Conservation (phyloP, 2,329 filamentous ascomycete genomes). For the Ampelomyces quisqualis region DNA sequence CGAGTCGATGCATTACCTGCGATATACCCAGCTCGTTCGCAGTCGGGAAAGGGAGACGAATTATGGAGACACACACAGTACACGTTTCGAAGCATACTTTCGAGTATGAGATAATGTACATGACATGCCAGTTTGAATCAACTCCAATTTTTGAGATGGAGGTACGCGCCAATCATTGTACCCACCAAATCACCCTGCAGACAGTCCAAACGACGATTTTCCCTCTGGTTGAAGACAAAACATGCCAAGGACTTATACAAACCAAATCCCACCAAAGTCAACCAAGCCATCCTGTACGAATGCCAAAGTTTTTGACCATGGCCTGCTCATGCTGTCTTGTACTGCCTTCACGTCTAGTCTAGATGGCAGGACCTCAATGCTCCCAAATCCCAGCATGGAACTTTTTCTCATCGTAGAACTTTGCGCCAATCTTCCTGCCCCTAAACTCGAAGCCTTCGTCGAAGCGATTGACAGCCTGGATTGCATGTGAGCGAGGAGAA, state of each 20-base stretch:
- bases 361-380: slow-evolving; percentile 11
- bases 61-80: no score
- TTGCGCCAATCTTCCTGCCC: slow-evolving; percentile 78
- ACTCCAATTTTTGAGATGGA: no score
- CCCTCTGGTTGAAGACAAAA: no score
- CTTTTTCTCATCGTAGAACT: slow-evolving; percentile 77
- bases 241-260: neutral
- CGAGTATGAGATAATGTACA: no score
- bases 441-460: slow-evolving; percentile 92
- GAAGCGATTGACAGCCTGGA: slow-evolving; percentile 83
- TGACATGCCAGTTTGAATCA: no score
- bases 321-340: neutral
- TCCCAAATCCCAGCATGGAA: slow-evolving; percentile 63
- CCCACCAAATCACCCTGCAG: no score
- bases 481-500: slow-evolving; percentile 9
- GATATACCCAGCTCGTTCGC: slow-evolving; percentile 2
- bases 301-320: neutral
- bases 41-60: neutral
- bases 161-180: no score
- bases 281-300: no score
- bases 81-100: no score
- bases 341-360: neutral
- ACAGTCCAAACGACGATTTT: no score
- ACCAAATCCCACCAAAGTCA: no score
- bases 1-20: neutral